Evolutionary conservation across 805 yeast species (phyloP).

Genomic region (Metschnikowia proteae): DNA sequence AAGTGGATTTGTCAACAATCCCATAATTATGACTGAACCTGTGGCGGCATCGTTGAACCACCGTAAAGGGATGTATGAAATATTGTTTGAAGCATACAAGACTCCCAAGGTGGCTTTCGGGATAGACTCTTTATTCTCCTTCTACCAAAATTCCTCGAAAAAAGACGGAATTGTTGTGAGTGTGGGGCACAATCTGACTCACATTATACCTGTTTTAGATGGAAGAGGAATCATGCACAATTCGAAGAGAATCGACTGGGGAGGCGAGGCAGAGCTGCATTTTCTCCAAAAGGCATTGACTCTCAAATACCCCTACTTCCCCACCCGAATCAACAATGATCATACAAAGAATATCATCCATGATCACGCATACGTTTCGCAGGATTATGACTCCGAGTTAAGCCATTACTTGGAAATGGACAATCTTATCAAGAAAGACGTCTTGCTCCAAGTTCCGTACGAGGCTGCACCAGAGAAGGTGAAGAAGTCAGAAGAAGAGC

Average conservation of each 20-base stretch:
- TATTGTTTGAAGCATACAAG: conserved; percentile 78
- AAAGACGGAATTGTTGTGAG: conserved; percentile 71
- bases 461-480: conserved; percentile 53
- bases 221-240: conserved; percentile 63
- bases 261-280: conserved; percentile 71
- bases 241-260: conserved; percentile 85
- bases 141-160: conserved; percentile 52
- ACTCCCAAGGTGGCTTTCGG: conserved; percentile 78
- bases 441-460: conserved; percentile 76
- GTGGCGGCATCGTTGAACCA: conserved; percentile 69
- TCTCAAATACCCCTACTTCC: conserved; percentile 89
- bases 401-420: conserved; percentile 55
- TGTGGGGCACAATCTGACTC: conserved; percentile 78
- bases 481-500: conserved; percentile 71
- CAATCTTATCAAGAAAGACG: conserved; percentile 61
- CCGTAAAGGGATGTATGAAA: conserved; percentile 70
- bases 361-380: conserved; percentile 75
- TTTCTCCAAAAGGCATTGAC: conserved; percentile 61
- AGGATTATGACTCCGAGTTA: conserved; percentile 63
- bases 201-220: conserved; percentile 74
- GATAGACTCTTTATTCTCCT: conserved; percentile 77
- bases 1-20: conserved; percentile 59
- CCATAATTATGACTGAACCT: conserved; percentile 76
- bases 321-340: conserved; percentile 58
- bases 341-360: conserved; percentile 69